Percentiles rank a stretch among this genome's conserved stretches.
Evolutionary conservation across 1,284 basidiomycete species (phyloP).

Genomic region (Rhizoctonia solani): DNA sequence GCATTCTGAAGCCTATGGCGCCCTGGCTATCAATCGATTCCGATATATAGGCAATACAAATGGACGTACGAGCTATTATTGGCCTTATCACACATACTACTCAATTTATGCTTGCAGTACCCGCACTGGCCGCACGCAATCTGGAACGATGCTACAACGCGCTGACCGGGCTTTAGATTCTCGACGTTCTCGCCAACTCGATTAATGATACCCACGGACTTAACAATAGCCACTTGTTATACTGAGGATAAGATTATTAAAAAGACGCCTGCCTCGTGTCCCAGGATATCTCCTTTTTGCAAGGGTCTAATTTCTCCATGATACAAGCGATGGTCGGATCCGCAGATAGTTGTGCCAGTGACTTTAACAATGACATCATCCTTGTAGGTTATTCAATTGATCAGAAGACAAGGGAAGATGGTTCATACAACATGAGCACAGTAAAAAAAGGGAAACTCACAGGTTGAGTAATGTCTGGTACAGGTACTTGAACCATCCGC

Average conservation of each 20-base stretch:
- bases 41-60: too few species aligned
- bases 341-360: constrained; percentile 72
- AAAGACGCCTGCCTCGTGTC: constrained; percentile 64
- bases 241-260: neutral
- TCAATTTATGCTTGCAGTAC: constrained; percentile 73
- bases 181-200: constrained; percentile 65
- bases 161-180: constrained; percentile 62
- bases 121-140: constrained; percentile 75
- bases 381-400: neutral
- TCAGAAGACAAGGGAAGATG: neutral
- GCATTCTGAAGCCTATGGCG: constrained; percentile 56
- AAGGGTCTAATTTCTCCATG: constrained; percentile 58
- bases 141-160: constrained; percentile 78
- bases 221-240: neutral
- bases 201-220: constrained; percentile 74
- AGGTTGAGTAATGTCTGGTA: constrained; percentile 69
- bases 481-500: constrained; percentile 59
- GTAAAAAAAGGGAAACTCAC: too few species aligned
- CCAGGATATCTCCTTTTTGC: constrained; percentile 76
- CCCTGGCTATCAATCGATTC: neutral
- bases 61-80: constrained; percentile 67
- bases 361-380: constrained; percentile 70
- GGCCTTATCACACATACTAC: constrained; percentile 73
- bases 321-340: constrained; percentile 65
- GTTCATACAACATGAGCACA: too few species aligned